Conservation (phyloP, 2,329 filamentous ascomycete species). For the Endoconidiophora laricicola region DNA sequence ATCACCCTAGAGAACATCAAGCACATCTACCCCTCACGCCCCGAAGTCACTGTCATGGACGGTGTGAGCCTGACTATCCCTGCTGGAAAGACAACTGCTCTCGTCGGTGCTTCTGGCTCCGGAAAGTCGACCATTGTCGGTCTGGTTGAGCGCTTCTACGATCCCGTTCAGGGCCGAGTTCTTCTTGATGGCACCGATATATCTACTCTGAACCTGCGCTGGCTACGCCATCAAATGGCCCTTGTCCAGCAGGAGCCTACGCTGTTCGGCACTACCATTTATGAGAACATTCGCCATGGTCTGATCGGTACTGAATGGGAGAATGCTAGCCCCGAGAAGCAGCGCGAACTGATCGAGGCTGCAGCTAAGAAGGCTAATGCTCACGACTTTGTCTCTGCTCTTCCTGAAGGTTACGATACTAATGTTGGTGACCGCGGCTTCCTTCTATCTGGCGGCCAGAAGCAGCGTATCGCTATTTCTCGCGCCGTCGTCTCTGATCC, state of each 20-base stretch:
- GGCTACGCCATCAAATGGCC: conserved; percentile 83
- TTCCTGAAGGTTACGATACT: conserved; percentile 84
- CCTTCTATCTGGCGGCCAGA: conserved; percentile 83
- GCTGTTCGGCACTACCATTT: conserved; percentile 79
- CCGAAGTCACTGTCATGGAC: conserved; percentile 78
- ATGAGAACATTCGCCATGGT: conserved; percentile 76
- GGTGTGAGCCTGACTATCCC: conserved; percentile 65
- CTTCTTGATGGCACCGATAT: conserved; percentile 73
- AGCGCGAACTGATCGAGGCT: conserved; percentile 54
- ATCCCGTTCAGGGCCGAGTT: conserved; percentile 65
- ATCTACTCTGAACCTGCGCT: conserved; percentile 64
- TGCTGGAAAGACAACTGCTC: conserved; percentile 77
- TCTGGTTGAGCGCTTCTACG: conserved; percentile 84
- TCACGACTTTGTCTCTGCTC: conserved; percentile 68
- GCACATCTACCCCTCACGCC: conserved; percentile 87
- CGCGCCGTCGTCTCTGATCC: conserved; percentile 81
- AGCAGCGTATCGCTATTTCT: conserved; percentile 91
- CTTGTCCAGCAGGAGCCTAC: conserved; percentile 88
- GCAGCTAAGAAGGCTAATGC: conserved; percentile 87
- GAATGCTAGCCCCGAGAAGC: conserved; percentile 46
- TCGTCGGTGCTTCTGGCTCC: conserved; percentile 86
- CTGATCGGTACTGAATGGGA: conserved; percentile 73
- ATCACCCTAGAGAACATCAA: conserved; percentile 71
- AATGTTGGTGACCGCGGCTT: conserved; percentile 93
- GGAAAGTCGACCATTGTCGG: conserved; percentile 93